phyloP scores from a whole-genome alignment of 805 yeast species.

The Jamesozyma spencerorum region DNA sequence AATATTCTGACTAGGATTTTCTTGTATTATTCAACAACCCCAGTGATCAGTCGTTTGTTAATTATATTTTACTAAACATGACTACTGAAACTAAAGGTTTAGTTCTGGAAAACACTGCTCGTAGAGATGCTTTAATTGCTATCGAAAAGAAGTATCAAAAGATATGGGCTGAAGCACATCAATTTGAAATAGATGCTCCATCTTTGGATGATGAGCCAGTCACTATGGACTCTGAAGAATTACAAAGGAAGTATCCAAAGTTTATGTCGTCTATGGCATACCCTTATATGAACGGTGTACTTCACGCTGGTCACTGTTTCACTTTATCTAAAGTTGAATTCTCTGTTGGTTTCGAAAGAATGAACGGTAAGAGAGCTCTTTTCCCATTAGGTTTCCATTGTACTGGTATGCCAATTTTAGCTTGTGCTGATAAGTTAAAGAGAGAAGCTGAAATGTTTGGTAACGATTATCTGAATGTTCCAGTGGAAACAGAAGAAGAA shows the following conservation, averaged over 20 bases:
- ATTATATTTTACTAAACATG: slow-evolving; percentile 10
- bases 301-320: slow-evolving; percentile 96
- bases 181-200: slow-evolving; percentile 86
- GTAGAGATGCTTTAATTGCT: slow-evolving; percentile 87
- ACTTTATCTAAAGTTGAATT: slow-evolving; percentile 91
- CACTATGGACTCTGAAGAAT: slow-evolving; percentile 51
- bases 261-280: slow-evolving; percentile 91
- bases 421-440: slow-evolving; percentile 89
- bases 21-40: no score
- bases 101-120: slow-evolving; percentile 57
- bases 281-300: slow-evolving; percentile 97
- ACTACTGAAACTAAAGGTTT: slow-evolving; percentile 28
- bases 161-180: slow-evolving; percentile 77
- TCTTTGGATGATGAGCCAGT: slow-evolving; percentile 52
- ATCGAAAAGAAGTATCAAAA: slow-evolving; percentile 84
- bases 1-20: no score
- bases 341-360: slow-evolving; percentile 86
- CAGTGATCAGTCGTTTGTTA: neutral
- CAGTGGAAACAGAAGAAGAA: slow-evolving; percentile 50
- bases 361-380: slow-evolving; percentile 84
- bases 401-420: slow-evolving; percentile 97
- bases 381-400: slow-evolving; percentile 98
- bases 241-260: slow-evolving; percentile 75
- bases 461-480: slow-evolving; percentile 58
- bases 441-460: slow-evolving; percentile 93